phyloP scores from a whole-genome alignment of 805 yeast species.

The Candida ficus region DNA sequence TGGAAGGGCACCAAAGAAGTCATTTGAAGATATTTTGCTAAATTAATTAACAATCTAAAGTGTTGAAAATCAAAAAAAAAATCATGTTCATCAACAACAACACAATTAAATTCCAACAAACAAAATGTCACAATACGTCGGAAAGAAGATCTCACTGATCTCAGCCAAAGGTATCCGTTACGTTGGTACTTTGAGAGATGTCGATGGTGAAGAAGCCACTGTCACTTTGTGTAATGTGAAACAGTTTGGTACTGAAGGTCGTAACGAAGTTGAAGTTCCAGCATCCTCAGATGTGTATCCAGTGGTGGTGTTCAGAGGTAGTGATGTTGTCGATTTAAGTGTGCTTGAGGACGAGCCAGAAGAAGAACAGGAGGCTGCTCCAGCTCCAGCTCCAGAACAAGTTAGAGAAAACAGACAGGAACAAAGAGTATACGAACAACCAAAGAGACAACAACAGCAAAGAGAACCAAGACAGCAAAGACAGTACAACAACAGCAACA shows the following conservation, averaged over 20 bases:
- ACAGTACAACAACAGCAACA: constrained; percentile 4
- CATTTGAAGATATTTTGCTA: too few species aligned
- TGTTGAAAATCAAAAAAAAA: neutral
- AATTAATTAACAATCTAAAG: too few species aligned
- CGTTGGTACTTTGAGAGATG: constrained; percentile 81
- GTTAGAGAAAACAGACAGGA: constrained; percentile 5
- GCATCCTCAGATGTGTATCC: constrained; percentile 69
- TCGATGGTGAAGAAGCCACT: constrained; percentile 87
- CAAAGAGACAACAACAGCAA: constrained; percentile 4
- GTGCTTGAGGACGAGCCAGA: constrained; percentile 56
- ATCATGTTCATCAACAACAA: neutral
- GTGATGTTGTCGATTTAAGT: constrained; percentile 84
- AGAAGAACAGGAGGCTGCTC: constrained; percentile 5
- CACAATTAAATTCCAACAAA: neutral
- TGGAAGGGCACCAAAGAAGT: constrained; percentile 85
- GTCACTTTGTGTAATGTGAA: constrained; percentile 77
- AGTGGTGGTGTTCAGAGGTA: constrained; percentile 80
- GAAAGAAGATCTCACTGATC: constrained; percentile 78
- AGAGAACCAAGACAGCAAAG: constrained; percentile 3
- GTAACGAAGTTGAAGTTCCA: constrained; percentile 69
- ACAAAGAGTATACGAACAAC: neutral
- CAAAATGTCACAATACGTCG: constrained; percentile 90
- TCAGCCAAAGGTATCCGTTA: constrained; percentile 76
- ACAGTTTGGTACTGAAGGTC: constrained; percentile 89
- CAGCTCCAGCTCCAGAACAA: constrained; percentile 4